Conservation (phyloP, 345 rosid species). For the Syzygium oleosum region DNA sequence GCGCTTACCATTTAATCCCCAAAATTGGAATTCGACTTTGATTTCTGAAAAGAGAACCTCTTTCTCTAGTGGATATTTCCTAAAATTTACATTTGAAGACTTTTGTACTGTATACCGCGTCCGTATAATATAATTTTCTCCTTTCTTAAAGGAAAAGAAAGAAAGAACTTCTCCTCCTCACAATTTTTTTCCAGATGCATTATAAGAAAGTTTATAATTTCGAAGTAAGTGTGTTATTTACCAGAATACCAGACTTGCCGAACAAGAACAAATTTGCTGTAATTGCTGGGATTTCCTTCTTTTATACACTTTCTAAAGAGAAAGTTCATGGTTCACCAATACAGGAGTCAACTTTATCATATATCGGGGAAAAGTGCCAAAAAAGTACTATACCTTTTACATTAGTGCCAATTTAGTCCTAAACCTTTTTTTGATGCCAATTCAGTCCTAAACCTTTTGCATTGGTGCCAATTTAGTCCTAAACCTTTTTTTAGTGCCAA, state of each 20-base stretch:
- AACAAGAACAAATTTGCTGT: background rate
- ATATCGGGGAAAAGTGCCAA: too few species aligned
- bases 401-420: too few species aligned
- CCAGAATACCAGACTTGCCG: background rate
- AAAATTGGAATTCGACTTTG: background rate
- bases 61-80: background rate
- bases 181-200: background rate
- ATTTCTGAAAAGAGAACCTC: background rate
- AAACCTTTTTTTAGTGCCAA: too few species aligned
- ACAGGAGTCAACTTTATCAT: background rate
- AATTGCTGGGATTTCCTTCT: background rate
- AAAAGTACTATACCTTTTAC: too few species aligned
- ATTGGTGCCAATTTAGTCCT: too few species aligned
- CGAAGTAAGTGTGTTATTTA: background rate
- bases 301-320: background rate
- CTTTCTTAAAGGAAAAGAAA: background rate
- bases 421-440: too few species aligned
- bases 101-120: background rate
- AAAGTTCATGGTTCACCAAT: background rate
- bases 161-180: background rate
- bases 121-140: background rate
- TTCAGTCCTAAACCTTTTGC: too few species aligned
- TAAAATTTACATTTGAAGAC: too few species aligned
- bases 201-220: background rate
- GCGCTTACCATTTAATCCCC: background rate